A percentile compares a stretch with the other conserved stretches of the same genome.
phyloP scores from a whole-genome alignment of 2,329 filamentous ascomycete genomes.

The Volutella citrinella region DNA sequence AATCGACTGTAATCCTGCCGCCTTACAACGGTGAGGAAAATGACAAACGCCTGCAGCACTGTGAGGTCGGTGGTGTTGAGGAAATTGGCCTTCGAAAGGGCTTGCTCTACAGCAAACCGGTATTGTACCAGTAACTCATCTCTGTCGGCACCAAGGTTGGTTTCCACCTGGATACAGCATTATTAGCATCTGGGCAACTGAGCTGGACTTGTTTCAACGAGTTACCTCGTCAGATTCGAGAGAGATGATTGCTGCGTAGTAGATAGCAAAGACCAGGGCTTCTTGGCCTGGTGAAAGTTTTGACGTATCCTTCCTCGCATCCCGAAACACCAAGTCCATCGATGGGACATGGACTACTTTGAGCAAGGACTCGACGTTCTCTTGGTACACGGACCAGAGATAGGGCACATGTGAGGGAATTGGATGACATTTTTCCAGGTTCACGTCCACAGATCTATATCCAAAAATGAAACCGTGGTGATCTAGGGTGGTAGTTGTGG shows the following conservation, averaged over 20 bases:
- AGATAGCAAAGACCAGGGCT: constrained; percentile 62
- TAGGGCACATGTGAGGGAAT: constrained; percentile 61
- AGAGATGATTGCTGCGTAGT: constrained; percentile 56
- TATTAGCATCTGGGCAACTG: no score
- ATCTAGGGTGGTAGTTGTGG: no score
- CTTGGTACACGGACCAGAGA: constrained; percentile 69
- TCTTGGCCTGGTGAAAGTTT: constrained; percentile 56
- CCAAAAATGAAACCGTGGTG: constrained; percentile 73
- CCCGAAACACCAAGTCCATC: constrained; percentile 57
- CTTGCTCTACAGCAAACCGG: constrained; percentile 53
- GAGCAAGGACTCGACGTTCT: constrained; percentile 71
- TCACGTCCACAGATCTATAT: constrained; percentile 67
- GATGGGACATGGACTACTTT: constrained; percentile 71
- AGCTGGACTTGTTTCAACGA: background rate
- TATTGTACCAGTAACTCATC: constrained; percentile 44
- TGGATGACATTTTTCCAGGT: constrained; percentile 64
- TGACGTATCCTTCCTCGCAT: constrained; percentile 57
- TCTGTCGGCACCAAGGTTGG: constrained; percentile 43
- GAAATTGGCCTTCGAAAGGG: constrained; percentile 56
- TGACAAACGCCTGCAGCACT: constrained; percentile 55
- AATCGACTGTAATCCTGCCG: constrained; percentile 49
- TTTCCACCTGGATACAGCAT: constrained; percentile 19
- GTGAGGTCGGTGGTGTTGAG: constrained; percentile 54
- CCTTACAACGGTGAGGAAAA: constrained; percentile 52
- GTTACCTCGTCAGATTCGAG: constrained; percentile 58